phyloP scores from a whole-genome alignment of 2,329 filamentous ascomycete species.

The Ciborinia camelliae region DNA sequence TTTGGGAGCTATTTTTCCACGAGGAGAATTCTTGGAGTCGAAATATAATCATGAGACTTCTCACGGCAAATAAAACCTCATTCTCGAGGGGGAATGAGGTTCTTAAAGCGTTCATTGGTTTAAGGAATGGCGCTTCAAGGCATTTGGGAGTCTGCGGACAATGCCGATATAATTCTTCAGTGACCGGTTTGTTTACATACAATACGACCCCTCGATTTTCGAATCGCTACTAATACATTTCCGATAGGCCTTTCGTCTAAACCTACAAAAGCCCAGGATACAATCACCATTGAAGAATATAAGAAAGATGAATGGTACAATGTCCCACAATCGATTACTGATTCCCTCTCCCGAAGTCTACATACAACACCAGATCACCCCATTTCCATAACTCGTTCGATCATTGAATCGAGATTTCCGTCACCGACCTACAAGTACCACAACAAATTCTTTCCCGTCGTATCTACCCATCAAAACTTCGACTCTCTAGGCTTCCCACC shows the following conservation, averaged over 20 bases:
- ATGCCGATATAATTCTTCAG: constrained; percentile 33
- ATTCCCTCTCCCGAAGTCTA: constrained; percentile 71
- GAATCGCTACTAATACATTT: constrained; percentile 2
- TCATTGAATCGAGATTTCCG: constrained; percentile 89
- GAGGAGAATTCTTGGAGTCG: background rate
- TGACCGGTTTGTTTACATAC: constrained; percentile 24
- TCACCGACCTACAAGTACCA: constrained; percentile 69
- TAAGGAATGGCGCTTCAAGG: constrained; percentile 25
- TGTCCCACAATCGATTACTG: constrained; percentile 69
- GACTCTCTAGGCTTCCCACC: constrained; percentile 89
- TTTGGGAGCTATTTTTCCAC: background rate
- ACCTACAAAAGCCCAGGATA: background rate
- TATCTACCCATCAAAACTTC: constrained; percentile 84
- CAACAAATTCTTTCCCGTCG: constrained; percentile 77
- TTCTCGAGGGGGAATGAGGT: constrained; percentile 23
- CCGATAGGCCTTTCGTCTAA: background rate
- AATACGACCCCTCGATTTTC: background rate
- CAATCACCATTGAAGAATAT: constrained; percentile 53
- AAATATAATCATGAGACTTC: constrained; percentile 29
- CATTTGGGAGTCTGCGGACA: constrained; percentile 28
- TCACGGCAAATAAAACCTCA: constrained; percentile 21
- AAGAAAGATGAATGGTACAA: constrained; percentile 81
- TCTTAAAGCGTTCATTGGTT: constrained; percentile 26
- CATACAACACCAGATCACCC: constrained; percentile 91
- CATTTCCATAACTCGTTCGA: constrained; percentile 80